Evolutionary conservation across 2,329 filamentous ascomycete species (phyloP), one percentile per base, ranked within the genome.

Genomic region (Fusarium palustre): DNA sequence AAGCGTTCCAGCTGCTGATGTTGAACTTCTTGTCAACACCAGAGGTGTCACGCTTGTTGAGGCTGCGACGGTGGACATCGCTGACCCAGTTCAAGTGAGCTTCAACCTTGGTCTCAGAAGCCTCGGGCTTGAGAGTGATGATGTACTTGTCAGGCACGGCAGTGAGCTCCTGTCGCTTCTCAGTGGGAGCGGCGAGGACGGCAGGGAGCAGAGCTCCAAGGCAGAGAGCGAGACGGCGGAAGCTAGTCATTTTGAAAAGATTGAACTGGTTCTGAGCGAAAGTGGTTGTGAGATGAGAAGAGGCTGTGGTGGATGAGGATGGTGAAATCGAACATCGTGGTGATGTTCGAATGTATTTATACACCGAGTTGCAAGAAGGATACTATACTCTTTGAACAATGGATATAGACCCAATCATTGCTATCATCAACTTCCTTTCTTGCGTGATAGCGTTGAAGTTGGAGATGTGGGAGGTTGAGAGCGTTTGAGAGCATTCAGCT

Each of bases 121-220:
- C 81, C 58, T 81, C 82, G 53, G 79, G 79, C 76, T 89, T 86
- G 78, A 89, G 88, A 53, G 89, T 87, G 42, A 90, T 83, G 69
- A 90, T 89, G 78, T 88, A 90, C 60, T 74, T 76, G 64, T 69
- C 62, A n/a, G 70, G 66, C 2, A 52, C 41, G 38, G 55, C 59
- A 46, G 47, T 39, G 33, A 55, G 47, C 46, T 69, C 69, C 46
- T 34, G 45, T 41, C 48, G 48, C 48, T 52, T 39, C 18, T 65
- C 50, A 24, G 74, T 58, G 16, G 76, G 76, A 25, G 76, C 76
- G n/a, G 76, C 76, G 34, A 77, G 71, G 48, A 69, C 74, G 22
- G 72, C 76, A 4, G 77, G 76, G 62, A 78, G 76, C 64, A 79
- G 67, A 49, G 77, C 77, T 71, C 75, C 77, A 16, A 79, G 52